Evolutionary conservation across 768 basidiomycete species (phyloP), one percentile per base, ranked within the genome.

Genomic region (Tylopilus sp.): DNA sequence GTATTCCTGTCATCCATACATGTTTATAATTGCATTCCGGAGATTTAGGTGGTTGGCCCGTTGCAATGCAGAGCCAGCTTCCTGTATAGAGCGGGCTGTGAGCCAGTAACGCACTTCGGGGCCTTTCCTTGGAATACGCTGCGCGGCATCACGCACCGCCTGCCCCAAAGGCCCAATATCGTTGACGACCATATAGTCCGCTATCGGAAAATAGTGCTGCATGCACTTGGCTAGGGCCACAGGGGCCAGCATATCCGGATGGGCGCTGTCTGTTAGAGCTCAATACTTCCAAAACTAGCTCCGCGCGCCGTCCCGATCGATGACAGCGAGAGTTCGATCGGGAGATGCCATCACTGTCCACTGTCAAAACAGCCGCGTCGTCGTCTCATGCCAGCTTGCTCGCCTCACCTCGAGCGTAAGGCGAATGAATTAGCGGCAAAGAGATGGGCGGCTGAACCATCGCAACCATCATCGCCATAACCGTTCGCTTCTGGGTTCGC

Each of bases 311-410:
- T 42, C 47, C 56, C 56, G 61, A 60, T 60, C 47, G 48, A 47
- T 45, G 45, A 57, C 56, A 62, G 56, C 55, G 50, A 58, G 28
- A n/a, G 30, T 50, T 60, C 58, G 58, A 59, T 59, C 58, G 48
- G 45, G 46, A 61, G 49, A 61, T 59, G 49, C 41, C 58, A 56
- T 61, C 48, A 61, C 19, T 17, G 33, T 12, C 22, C 26, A n/a
- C 59, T 46, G 58, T 46, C 54, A 47, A 50, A 47, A 21, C 28
- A 47, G 45, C 19, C 25, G n/a, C 22, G 30, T 29, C 21, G 21
- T 48, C 21, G 31, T 42, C 33, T 40, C 34, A 47, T 12, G n/a
- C n/a, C n/a, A 9, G n/a, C 12, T 28, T 16, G 10, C 5, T 40
- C 30, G 41, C 40, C 3, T 41, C 48, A 34, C 17, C 16, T 31